Evolutionary conservation across 148 eudicot genomes (phyloP), one percentile per base, ranked within the genome.

Genomic region (Cornus suecica): DNA sequence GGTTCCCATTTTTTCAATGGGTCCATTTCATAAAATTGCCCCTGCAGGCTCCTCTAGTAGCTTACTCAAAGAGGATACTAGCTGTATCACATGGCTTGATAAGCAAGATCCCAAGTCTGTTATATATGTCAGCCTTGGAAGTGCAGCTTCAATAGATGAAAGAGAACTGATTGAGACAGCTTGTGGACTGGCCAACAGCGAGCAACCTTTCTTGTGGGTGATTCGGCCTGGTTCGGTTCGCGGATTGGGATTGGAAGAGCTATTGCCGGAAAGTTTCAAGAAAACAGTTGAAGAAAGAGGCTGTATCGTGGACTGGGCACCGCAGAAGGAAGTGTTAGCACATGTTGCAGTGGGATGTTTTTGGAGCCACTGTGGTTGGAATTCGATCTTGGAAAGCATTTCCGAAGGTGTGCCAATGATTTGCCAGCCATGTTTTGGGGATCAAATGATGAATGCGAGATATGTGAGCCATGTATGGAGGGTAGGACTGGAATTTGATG

Each of bases 311-410:
- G 71, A 76, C 18, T 82, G 85, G 85, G 80, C 74, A 11, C 76
- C 82, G 2, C 85, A 82, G 24, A 73, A 71, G 66, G 31, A 72
- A 31, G 79, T 79, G 2, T 52, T 79, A 14, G 68, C 79, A 25
- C 80, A 83, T 68, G 22, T 24, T 2, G 70, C 84, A 10, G 29
- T 78, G 0, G 79, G 78, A 5, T 78, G 75, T 2, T 81, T 77
- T 65, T 81, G 68, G 79, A 78, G 70, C 25, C 82, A 82, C 45
- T 82, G 85, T 54, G 82, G 84, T 7, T 78, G 82, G 85, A 82
- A 82, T 51, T 78, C 82, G 5, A 74, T 71, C 8, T 24, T 78
- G 23, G 85, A 82, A 41, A 78, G 76, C 62, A 58, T 79, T 9
- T 18, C 11, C 18, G 79, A 69, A 65, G 82, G 79, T 20, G 85